Base-by-base conservation (phyloP, 2,329 filamentous ascomycete genomes). In the Fusarium liriodendri region DNA sequence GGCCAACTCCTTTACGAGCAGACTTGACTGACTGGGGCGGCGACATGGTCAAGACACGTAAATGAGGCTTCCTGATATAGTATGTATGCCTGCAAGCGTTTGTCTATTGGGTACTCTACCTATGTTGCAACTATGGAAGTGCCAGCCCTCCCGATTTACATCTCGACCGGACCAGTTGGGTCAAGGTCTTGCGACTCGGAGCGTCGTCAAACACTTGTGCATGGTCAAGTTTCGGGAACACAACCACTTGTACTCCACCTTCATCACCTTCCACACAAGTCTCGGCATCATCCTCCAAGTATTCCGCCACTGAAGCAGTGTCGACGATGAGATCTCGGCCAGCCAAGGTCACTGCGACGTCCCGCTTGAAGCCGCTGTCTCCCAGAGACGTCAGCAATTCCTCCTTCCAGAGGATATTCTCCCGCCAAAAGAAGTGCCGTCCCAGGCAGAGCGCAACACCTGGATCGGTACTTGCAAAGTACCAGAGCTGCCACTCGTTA, bases 401-500 rank as follows among this genome's bases (percentile, higher is more conserved):
- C 57, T 93, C 90, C 74, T 89, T 90, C 92, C 92, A 94, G 9
- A 93, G 82, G 42, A 93, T 89, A 72, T 92, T 93, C 74, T 94
- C 87, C 29, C 86, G 86, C 93, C 92, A 94, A 81, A 93, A 93
- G 82, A 94, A 94, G 75, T 91, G 87, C 4, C 92, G 84, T 0
- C 87, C 89, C 1, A 94, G 83, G 11, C 89, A 90, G 65, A 92
- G 87, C 11, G 92, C 88, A 3, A 93, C 90, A 3, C 90, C 90
- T 32, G 90, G 89, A 74, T 94, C 92, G 63, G 87, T 91, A 52
- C 87, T 89, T 7, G 90, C 92, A 78, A 93, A 94, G 76, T 92
- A 94, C 85, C 89, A 92, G 16, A 94, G 83, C 78, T 92, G 88
- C 84, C 89, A 91, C 80, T 94, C 91, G 71, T 92, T 93, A n/a